A percentile compares a stretch with the other conserved stretches of the same genome.
phyloP scores from a whole-genome alignment of 805 yeast genomes.

The Kluyveromyces dobzhanskii region DNA sequence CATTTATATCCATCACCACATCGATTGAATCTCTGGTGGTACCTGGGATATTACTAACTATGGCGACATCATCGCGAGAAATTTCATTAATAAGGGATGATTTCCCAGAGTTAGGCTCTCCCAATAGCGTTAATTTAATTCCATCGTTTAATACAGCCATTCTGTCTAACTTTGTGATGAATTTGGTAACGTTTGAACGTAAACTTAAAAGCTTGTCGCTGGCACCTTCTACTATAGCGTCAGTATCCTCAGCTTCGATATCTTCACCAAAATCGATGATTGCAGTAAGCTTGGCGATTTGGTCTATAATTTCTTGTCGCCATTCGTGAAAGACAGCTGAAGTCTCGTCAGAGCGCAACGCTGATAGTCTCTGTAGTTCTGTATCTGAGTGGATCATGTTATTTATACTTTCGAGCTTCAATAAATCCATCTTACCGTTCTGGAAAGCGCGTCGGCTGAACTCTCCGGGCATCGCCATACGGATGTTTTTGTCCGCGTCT shows the following conservation, averaged over 20 bases:
- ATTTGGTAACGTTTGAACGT: constrained; percentile 35
- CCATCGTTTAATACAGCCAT: constrained; percentile 66
- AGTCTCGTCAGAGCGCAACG: constrained; percentile 63
- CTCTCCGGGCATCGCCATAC: constrained; percentile 92
- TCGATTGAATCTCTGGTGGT: constrained; percentile 89
- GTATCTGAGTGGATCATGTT: constrained; percentile 92
- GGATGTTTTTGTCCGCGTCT: constrained; percentile 34
- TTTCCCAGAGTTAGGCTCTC: constrained; percentile 96
- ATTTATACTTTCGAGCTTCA: constrained; percentile 84
- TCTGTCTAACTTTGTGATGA: constrained; percentile 38
- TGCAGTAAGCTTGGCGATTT: constrained; percentile 73
- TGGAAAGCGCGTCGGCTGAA: constrained; percentile 81
- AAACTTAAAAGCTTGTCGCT: constrained; percentile 35
- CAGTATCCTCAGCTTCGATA: constrained; percentile 65
- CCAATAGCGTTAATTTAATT: constrained; percentile 62
- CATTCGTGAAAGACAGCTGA: constrained; percentile 48
- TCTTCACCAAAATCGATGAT: constrained; percentile 94
- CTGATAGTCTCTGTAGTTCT: constrained; percentile 73
- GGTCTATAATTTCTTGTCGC: constrained; percentile 57
- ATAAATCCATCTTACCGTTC: constrained; percentile 75
- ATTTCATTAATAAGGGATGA: constrained; percentile 75
- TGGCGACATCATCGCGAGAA: constrained; percentile 75
- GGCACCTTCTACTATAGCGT: constrained; percentile 44
- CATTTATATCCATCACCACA: constrained; percentile 70
- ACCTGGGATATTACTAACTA: constrained; percentile 87